phyloP scores from a whole-genome alignment of 495 filamentous ascomycete species.

The Stereocaulon alpinum region DNA sequence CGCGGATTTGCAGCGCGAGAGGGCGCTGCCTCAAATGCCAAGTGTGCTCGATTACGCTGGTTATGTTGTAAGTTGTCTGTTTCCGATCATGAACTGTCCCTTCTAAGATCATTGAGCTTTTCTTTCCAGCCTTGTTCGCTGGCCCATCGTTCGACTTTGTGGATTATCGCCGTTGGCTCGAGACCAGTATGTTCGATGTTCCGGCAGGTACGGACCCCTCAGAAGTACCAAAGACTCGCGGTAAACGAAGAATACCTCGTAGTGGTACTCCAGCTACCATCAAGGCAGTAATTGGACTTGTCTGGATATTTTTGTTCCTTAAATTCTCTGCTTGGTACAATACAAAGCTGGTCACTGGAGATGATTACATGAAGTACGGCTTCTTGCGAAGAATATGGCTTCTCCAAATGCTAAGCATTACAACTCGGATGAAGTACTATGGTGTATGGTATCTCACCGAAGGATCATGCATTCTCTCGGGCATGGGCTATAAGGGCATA shows the following conservation, averaged over 20 bases:
- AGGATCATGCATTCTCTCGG: constrained; percentile 87
- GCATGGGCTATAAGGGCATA: constrained; percentile 88
- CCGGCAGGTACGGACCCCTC: constrained; percentile 66
- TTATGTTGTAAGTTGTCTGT: constrained; percentile 48
- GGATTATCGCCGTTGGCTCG: constrained; percentile 86
- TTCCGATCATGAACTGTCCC: background rate
- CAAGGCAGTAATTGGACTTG: constrained; percentile 60
- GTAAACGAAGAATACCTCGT: constrained; percentile 89
- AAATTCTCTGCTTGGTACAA: constrained; percentile 61
- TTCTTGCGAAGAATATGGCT: constrained; percentile 63
- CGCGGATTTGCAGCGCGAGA: constrained; percentile 76
- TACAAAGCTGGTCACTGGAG: constrained; percentile 45
- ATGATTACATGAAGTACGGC: constrained; percentile 52
- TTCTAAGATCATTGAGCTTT: constrained; percentile 39
- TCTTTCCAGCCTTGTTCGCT: constrained; percentile 81
- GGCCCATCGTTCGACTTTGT: constrained; percentile 91
- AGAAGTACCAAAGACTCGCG: constrained; percentile 72
- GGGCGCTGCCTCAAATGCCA: constrained; percentile 64
- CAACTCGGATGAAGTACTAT: constrained; percentile 83
- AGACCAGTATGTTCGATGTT: constrained; percentile 86
- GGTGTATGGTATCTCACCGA: constrained; percentile 91
- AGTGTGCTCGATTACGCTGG: constrained; percentile 67
- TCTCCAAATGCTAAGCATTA: constrained; percentile 72
- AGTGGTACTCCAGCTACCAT: constrained; percentile 75
- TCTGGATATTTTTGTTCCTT: constrained; percentile 73